Evolutionary conservation across 352 stramenopile species (phyloP).

Genomic region (Pythium brassicae): DNA sequence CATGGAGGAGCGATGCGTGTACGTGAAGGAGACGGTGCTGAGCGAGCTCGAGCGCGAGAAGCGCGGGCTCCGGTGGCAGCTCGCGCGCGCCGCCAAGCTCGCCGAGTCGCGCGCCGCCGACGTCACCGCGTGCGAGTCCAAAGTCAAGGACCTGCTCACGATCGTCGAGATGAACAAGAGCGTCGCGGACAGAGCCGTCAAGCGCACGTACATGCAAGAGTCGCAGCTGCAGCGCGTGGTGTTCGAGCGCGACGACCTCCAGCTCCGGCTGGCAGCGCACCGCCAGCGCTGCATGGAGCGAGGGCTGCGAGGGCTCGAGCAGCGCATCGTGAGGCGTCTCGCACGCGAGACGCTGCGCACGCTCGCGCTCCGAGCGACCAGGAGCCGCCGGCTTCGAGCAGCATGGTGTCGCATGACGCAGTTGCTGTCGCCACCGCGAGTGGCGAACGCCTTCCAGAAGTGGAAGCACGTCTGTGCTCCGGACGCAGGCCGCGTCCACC

Average conservation of each 20-base stretch:
- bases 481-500: not conserved
- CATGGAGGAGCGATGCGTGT: conserved; percentile 27
- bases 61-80: conserved; percentile 46
- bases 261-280: conserved; percentile 17
- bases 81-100: conserved; percentile 30
- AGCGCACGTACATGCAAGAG: conserved; percentile 34
- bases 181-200: conserved; percentile 35
- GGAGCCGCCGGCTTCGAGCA: not conserved
- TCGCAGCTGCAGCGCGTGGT: conserved; percentile 21
- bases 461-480: not conserved
- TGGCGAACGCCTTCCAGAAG: not conserved
- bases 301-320: conserved; percentile 15
- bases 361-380: conserved; percentile 5
- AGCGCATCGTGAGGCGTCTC: conserved; percentile 12
- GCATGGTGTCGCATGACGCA: not conserved
- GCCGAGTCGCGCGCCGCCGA: conserved; percentile 32
- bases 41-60: conserved; percentile 49
- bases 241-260: conserved; percentile 22
- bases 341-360: conserved; percentile 21
- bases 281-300: conserved; percentile 19
- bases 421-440: not conserved
- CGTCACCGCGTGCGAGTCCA: conserved; percentile 30
- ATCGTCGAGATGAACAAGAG: conserved; percentile 68
- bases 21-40: conserved; percentile 48
- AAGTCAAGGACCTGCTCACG: conserved; percentile 58